These are phyloP conservation scores for Phytophthora rubi DNA, from an alignment of 352 stramenopile species.

Conservation along the genomic window DNA sequence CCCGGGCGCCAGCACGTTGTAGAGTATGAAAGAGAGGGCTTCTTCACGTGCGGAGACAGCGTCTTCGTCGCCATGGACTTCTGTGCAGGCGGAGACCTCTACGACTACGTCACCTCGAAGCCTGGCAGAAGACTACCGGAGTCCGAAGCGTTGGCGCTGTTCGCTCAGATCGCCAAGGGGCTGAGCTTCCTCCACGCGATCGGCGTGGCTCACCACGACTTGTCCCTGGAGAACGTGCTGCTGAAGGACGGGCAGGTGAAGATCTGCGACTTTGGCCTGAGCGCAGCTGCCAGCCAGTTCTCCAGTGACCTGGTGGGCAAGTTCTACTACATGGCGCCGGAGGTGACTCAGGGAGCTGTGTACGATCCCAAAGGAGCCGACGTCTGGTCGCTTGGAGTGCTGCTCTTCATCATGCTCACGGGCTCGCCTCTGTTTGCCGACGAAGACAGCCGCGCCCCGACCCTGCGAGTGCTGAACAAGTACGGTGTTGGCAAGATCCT, in stretches of 20 bases:
- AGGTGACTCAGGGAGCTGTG: constrained; percentile 40
- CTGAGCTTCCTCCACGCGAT: constrained; percentile 57
- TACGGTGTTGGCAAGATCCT: constrained; percentile 64
- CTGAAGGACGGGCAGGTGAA: constrained; percentile 49
- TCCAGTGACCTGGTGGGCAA: constrained; percentile 64
- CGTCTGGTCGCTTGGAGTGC: constrained; percentile 70
- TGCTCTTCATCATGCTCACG: constrained; percentile 78
- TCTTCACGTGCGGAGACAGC: constrained; percentile 54
- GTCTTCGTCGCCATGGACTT: constrained; percentile 75
- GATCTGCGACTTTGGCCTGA: constrained; percentile 78
- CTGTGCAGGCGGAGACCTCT: constrained; percentile 69
- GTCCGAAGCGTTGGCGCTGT: constrained; percentile 44
- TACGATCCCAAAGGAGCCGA: constrained; percentile 66
- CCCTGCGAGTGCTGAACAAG: constrained; percentile 53
- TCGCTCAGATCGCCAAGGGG: constrained; percentile 52
- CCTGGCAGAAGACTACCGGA: constrained; percentile 40
- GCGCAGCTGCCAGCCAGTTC: constrained; percentile 41
- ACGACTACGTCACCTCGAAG: constrained; percentile 51
- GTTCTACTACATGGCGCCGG: constrained; percentile 79
- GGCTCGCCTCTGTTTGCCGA: constrained; percentile 53
- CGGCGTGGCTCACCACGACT: constrained; percentile 58
- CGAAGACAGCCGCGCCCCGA: constrained; percentile 48
- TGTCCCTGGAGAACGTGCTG: constrained; percentile 72
- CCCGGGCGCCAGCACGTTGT: constrained; percentile 55
- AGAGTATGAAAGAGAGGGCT: constrained; percentile 40